These are phyloP conservation scores for Cercospora sesami DNA, from an alignment of 2,329 filamentous ascomycete species.

Conservation along the genomic window DNA sequence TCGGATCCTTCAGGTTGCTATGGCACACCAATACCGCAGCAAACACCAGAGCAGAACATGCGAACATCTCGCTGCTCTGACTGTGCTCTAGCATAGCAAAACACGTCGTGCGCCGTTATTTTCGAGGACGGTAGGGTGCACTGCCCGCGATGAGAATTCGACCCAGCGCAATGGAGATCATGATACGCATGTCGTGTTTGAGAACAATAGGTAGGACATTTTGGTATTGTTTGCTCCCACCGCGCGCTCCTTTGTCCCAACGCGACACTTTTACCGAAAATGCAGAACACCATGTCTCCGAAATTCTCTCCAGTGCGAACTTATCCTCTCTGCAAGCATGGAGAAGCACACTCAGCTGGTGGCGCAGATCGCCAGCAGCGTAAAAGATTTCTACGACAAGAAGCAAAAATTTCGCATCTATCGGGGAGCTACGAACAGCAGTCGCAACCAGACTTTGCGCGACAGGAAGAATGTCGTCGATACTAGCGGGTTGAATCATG, in stretches of 20 bases:
- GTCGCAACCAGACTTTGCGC: slow-evolving; percentile 53
- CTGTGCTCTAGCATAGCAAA: neutral
- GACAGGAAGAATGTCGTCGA: slow-evolving; percentile 56
- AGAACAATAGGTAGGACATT: slow-evolving; percentile 4
- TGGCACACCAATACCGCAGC: neutral
- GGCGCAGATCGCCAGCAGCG: slow-evolving; percentile 47
- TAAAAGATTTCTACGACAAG: slow-evolving; percentile 53
- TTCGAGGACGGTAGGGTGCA: neutral
- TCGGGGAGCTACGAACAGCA: slow-evolving; percentile 76
- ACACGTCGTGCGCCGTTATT: neutral
- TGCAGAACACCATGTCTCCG: neutral
- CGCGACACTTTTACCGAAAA: neutral
- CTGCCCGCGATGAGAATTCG: neutral
- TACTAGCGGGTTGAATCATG: slow-evolving; percentile 62
- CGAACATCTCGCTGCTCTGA: neutral
- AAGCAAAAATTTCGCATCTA: slow-evolving; percentile 68
- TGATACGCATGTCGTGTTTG: neutral
- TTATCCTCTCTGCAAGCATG: slow-evolving; percentile 14
- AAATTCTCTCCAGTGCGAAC: neutral
- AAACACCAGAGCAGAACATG: neutral
- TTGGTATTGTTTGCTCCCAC: slow-evolving; percentile 3
- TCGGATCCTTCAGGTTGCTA: neutral
- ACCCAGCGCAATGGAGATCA: neutral
- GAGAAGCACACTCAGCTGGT: slow-evolving; percentile 40
- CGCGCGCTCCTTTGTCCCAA: neutral